Percentiles rank a stretch among this genome's conserved stretches.
Evolutionary conservation across 257 asterid species (phyloP).

Genomic region (Scutellaria galericulata): DNA sequence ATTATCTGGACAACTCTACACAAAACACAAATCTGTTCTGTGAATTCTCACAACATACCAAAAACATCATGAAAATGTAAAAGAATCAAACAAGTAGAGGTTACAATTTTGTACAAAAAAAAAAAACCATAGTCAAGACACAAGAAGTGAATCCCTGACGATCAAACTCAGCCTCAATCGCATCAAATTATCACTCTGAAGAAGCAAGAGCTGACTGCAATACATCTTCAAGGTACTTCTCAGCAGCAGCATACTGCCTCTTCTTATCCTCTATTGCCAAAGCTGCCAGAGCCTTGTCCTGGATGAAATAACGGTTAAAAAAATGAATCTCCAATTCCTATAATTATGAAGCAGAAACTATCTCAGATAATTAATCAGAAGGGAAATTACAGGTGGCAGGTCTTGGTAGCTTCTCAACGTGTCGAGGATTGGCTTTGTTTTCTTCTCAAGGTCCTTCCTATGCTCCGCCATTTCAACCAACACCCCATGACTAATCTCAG

Average conservation of each 20-base stretch:
- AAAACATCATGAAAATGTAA: constrained; percentile 23
- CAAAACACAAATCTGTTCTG: background rate
- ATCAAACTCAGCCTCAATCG: constrained; percentile 16
- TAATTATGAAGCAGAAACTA: constrained; percentile 9
- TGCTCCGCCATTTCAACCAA: constrained; percentile 99
- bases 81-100: constrained; percentile 7
- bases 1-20: constrained; percentile 22
- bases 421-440: constrained; percentile 91
- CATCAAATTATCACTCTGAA: constrained; percentile 48
- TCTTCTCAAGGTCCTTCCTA: constrained; percentile 86
- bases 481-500: constrained; percentile 93
- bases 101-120: constrained; percentile 16
- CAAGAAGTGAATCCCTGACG: background rate
- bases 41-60: background rate
- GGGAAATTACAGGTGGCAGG: constrained; percentile 79
- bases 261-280: constrained; percentile 95
- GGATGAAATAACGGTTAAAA: constrained; percentile 23
- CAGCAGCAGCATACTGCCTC: constrained; percentile 92
- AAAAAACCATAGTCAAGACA: background rate
- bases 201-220: constrained; percentile 97
- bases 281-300: constrained; percentile 99
- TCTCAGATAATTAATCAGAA: constrained; percentile 3
- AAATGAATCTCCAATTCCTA: constrained; percentile 20
- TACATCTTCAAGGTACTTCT: constrained; percentile 95
- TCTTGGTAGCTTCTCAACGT: constrained; percentile 99